A percentile compares a stretch with the other conserved stretches of the same genome.
Evolutionary conservation across 176 grass and related monocot genomes (phyloP).

Genomic region (Carex scoparia): DNA sequence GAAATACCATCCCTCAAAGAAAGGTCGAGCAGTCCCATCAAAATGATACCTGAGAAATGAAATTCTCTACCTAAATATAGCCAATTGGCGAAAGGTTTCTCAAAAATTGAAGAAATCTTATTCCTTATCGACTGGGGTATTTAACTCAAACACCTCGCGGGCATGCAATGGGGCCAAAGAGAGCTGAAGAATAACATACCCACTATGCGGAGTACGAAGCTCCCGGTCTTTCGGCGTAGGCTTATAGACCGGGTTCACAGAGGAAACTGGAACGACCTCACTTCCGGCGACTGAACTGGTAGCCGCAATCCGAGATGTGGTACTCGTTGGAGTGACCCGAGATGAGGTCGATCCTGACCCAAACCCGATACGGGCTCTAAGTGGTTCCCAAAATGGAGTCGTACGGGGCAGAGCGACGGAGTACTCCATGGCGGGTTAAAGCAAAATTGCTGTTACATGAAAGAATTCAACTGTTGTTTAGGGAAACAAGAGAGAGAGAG

Average conservation of each 20-base stretch:
- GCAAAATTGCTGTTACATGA: no score
- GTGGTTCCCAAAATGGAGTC: background rate
- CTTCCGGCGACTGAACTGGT: background rate
- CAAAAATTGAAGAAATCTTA: background rate
- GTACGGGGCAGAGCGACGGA: background rate
- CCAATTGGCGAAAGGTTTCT: background rate
- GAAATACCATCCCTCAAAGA: slow-evolving; percentile 98
- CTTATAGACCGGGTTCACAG: slow-evolving; percentile 46
- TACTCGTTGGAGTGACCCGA: background rate
- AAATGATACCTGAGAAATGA: slow-evolving; percentile 69
- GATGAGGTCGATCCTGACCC: background rate
- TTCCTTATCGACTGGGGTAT: background rate
- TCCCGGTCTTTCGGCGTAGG: slow-evolving; percentile 57
- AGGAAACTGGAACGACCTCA: background rate
- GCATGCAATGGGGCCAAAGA: background rate
- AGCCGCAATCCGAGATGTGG: background rate
- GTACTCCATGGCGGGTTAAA: slow-evolving; percentile 21
- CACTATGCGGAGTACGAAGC: slow-evolving; percentile 87
- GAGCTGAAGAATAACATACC: slow-evolving; percentile 29
- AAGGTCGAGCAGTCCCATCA: slow-evolving; percentile 54
- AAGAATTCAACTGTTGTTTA: no score
- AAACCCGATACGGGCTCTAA: background rate
- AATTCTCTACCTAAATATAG: background rate
- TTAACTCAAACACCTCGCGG: background rate
- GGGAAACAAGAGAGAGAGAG: no score